These are phyloP conservation scores for Hanseniaspora meyeri DNA, from an alignment of 805 yeast species.

Conservation along the genomic window DNA sequence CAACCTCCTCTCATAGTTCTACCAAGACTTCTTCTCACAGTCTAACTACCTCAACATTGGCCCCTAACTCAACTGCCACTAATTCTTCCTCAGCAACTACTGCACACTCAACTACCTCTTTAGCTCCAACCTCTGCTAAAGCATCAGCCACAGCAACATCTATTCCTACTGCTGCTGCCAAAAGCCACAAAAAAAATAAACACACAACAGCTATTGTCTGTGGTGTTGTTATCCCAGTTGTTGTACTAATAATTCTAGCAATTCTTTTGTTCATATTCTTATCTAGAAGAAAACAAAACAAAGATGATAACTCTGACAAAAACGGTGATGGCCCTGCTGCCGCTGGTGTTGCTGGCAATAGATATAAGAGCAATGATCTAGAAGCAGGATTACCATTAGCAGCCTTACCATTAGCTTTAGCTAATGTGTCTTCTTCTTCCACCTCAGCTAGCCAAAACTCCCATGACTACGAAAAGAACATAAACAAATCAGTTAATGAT, in stretches of 20 bases:
- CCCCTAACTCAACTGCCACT: constrained; percentile 15
- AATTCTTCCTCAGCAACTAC: constrained; percentile 25
- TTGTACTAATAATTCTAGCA: constrained; percentile 36
- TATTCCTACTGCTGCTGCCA: constrained; percentile 10
- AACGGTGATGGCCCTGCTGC: constrained; percentile 31
- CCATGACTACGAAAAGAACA: constrained; percentile 28
- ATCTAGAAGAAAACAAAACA: constrained; percentile 32
- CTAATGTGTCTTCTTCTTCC: constrained; percentile 31
- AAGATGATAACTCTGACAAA: constrained; percentile 25
- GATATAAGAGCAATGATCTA: constrained; percentile 23
- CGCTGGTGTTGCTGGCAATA: constrained; percentile 25
- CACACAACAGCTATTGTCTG: constrained; percentile 73
- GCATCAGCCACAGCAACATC: constrained; percentile 18
- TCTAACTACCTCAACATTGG: constrained; percentile 19
- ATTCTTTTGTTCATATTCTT: constrained; percentile 47
- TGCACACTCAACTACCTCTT: constrained; percentile 21
- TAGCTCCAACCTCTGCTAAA: constrained; percentile 26
- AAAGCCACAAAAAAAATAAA: constrained; percentile 23
- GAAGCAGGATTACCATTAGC: constrained; percentile 26
- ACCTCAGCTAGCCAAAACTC: constrained; percentile 44
- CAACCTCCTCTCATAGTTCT: not conserved
- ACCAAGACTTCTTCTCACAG: constrained; percentile 18
- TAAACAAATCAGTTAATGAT: constrained; percentile 19
- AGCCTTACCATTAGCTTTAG: constrained; percentile 24
- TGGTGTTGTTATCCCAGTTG: constrained; percentile 74